These are phyloP conservation scores for Comarum palustre DNA, from an alignment of 306 rosid species.

Conservation along the genomic window DNA sequence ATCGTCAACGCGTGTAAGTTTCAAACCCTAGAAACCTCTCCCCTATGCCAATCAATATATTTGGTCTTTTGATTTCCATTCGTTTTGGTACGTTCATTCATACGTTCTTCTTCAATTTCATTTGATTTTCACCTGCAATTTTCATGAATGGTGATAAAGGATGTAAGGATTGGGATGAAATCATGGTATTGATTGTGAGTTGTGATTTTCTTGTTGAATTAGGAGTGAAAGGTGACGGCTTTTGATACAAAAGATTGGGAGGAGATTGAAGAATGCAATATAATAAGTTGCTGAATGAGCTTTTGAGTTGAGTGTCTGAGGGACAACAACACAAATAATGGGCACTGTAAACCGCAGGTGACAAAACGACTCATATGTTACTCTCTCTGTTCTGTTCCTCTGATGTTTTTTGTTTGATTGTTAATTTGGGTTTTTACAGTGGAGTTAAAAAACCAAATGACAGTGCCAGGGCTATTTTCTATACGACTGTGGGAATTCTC, in stretches of 20 bases:
- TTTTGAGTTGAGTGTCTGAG: slow-evolving; percentile 35
- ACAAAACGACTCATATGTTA: not conserved
- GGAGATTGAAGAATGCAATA: slow-evolving; percentile 33
- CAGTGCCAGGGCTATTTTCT: slow-evolving; percentile 49
- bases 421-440: slow-evolving; percentile 39
- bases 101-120: not conserved
- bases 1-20: slow-evolving; percentile 24
- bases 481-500: slow-evolving; percentile 59
- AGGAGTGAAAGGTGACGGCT: slow-evolving; percentile 9
- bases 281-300: slow-evolving; percentile 31
- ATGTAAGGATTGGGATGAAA: not conserved
- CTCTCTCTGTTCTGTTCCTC: not conserved
- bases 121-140: not conserved
- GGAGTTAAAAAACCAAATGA: slow-evolving; percentile 59
- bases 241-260: not conserved
- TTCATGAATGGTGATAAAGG: not conserved
- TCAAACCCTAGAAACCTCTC: not conserved
- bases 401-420: slow-evolving; percentile 13
- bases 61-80: not conserved
- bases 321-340: slow-evolving; percentile 35
- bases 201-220: slow-evolving; percentile 5
- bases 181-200: slow-evolving; percentile 2
- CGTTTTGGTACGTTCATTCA: not conserved
- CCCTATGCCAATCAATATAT: not conserved
- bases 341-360: slow-evolving; percentile 51